Conservation (phyloP, 2,329 filamentous ascomycete genomes). For the Nothophoma quercina region DNA sequence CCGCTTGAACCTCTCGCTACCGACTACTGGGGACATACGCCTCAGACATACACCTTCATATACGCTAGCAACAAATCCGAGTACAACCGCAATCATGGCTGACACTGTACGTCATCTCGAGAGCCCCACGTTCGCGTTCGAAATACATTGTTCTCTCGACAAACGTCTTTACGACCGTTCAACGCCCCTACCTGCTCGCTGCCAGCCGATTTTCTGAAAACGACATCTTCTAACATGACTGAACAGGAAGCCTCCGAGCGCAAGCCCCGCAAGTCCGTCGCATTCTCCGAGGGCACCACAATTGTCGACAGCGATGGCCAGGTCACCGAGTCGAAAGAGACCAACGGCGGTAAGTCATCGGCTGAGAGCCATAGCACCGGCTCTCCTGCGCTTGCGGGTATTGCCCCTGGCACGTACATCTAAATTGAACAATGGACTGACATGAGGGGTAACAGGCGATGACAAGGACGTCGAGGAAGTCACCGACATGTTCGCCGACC, state of each 20-base stretch:
- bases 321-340: slow-evolving; percentile 75
- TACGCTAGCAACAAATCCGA: slow-evolving; percentile 7
- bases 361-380: slow-evolving; percentile 72
- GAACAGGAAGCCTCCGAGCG: slow-evolving; percentile 59
- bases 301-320: slow-evolving; percentile 90
- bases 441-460: slow-evolving; percentile 38
- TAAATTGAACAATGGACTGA: slow-evolving; percentile 25
- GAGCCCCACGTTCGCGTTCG: slow-evolving; percentile 34
- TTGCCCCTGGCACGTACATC: slow-evolving; percentile 14
- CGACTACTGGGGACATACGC: not conserved
- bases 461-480: slow-evolving; percentile 71
- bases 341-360: slow-evolving; percentile 78
- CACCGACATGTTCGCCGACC: slow-evolving; percentile 67
- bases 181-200: not conserved
- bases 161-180: not conserved
- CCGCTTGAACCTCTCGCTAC: slow-evolving; percentile 11
- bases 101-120: slow-evolving; percentile 50
- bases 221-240: slow-evolving; percentile 31
- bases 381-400: slow-evolving; percentile 30
- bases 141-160: slow-evolving; percentile 25
- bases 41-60: slow-evolving; percentile 8
- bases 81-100: slow-evolving; percentile 60
- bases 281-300: slow-evolving; percentile 86
- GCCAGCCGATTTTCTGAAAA: not conserved
- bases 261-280: slow-evolving; percentile 90